These are phyloP conservation scores for Melocanna baccifera DNA, from an alignment of 176 grass and related monocot genomes.

Conservation along the genomic window DNA sequence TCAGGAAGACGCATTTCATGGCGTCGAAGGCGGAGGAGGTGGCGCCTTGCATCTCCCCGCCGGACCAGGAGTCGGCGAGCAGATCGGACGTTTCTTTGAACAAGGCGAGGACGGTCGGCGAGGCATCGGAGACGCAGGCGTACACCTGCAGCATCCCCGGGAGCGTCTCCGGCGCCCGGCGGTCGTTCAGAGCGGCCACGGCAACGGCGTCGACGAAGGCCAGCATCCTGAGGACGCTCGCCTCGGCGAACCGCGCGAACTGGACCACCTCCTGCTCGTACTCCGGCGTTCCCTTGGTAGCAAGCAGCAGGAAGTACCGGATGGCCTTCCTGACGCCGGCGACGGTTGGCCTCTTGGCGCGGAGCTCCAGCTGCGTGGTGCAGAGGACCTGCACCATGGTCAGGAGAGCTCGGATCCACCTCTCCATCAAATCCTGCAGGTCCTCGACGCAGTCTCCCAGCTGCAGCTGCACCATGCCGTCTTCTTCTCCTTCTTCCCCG, in stretches of 20 bases:
- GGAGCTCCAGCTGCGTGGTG: conserved; percentile 5
- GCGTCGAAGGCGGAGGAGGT: not conserved
- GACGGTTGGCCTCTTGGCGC: not conserved
- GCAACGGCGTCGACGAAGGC: not conserved
- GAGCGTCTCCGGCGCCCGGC: not conserved
- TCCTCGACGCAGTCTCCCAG: not conserved
- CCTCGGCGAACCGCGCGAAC: not conserved
- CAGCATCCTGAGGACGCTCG: conserved; percentile 1
- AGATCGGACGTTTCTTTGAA: not conserved
- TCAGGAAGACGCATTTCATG: not conserved
- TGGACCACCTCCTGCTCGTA: not conserved
- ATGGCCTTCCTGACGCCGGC: not conserved
- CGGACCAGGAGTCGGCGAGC: not conserved
- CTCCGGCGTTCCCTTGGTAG: not conserved
- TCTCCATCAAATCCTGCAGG: conserved; percentile 1
- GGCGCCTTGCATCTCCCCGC: not conserved
- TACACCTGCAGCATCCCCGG: conserved; percentile 17
- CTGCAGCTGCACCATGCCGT: not conserved
- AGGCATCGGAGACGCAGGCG: conserved; percentile 11
- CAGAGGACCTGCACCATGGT: conserved; percentile 19
- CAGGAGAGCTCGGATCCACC: conserved; percentile 21
- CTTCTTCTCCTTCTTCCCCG: not conserved
- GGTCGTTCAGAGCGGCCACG: not conserved
- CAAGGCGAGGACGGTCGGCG: not conserved
- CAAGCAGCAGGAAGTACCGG: not conserved